A percentile compares a stretch with the other conserved stretches of the same genome.
Conservation (phyloP, 1,284 basidiomycete species). For the Golubevia pallescens region DNA sequence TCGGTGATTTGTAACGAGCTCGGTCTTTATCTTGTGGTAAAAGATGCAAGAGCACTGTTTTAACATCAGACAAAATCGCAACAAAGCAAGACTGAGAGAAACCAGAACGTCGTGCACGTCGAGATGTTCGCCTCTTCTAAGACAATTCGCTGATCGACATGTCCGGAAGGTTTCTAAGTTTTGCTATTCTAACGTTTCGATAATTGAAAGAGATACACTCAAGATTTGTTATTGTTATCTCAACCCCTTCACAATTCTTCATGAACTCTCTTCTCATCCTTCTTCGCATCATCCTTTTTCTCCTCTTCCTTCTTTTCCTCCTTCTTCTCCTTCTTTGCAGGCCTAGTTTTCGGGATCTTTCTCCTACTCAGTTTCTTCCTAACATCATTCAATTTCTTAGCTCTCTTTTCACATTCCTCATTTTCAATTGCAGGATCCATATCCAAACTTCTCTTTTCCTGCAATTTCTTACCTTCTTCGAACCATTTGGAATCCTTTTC, state of each 20-base stretch:
- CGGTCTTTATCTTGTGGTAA: too few relatives aligned
- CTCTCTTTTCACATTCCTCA: conserved; percentile 45
- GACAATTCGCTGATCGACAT: too few relatives aligned
- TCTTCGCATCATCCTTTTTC: conserved; percentile 8
- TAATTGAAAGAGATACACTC: too few relatives aligned
- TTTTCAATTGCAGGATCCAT: conserved; percentile 51
- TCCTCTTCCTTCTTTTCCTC: conserved; percentile 10
- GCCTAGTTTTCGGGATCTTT: conserved; percentile 54
- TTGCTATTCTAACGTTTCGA: too few relatives aligned
- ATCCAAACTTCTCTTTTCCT: conserved; percentile 30
- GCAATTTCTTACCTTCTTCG: conserved; percentile 32
- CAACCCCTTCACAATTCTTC: conserved; percentile 5
- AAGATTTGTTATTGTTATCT: too few relatives aligned
- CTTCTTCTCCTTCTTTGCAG: conserved; percentile 20
- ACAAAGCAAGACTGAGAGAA: too few relatives aligned
- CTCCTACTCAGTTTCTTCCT: conserved; percentile 41
- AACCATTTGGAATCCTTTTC: conserved; percentile 53
- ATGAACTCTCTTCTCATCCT: conserved; percentile 10
- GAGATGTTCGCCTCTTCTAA: too few relatives aligned
- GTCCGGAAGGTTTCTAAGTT: too few relatives aligned
- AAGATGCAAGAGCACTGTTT: too few relatives aligned
- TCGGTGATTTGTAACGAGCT: too few relatives aligned
- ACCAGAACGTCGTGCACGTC: too few relatives aligned
- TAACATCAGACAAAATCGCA: too few relatives aligned
- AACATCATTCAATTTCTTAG: conserved; percentile 44